Evolutionary conservation across 306 rosid species (phyloP).

Genomic region (Senna siamea): DNA sequence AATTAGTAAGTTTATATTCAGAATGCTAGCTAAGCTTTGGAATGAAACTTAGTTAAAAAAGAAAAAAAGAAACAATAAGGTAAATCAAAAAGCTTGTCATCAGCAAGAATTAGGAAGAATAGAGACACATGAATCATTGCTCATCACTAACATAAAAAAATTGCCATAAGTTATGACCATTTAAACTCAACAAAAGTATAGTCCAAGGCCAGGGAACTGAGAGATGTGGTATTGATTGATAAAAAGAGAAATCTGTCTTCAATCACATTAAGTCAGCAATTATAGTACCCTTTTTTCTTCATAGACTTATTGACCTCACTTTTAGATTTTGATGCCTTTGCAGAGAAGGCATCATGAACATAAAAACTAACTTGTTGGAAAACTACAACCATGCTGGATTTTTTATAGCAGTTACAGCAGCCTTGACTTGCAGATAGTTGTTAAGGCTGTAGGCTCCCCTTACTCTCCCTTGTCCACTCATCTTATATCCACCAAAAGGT

Average conservation of each 20-base stretch:
- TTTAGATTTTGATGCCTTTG: not conserved
- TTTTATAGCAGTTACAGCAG: slow-evolving; percentile 66
- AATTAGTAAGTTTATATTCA: not conserved
- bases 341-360: slow-evolving; percentile 17
- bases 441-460: slow-evolving; percentile 70
- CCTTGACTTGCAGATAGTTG: slow-evolving; percentile 83
- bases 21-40: not conserved
- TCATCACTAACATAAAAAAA: not conserved
- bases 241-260: not conserved
- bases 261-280: not conserved
- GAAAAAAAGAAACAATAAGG: not conserved
- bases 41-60: not conserved
- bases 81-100: not conserved
- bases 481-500: slow-evolving; percentile 89
- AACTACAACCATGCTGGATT: slow-evolving; percentile 82
- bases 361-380: not conserved
- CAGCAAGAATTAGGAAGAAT: not conserved
- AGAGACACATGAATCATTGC: not conserved
- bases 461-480: slow-evolving; percentile 83
- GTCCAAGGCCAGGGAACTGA: not conserved
- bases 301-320: not conserved
- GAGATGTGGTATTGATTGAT: not conserved
- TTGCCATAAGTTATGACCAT: not conserved
- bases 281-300: not conserved
- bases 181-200: not conserved